These are phyloP conservation scores for Termitomyces heimii DNA, from an alignment of 768 basidiomycete species.

Conservation along the genomic window DNA sequence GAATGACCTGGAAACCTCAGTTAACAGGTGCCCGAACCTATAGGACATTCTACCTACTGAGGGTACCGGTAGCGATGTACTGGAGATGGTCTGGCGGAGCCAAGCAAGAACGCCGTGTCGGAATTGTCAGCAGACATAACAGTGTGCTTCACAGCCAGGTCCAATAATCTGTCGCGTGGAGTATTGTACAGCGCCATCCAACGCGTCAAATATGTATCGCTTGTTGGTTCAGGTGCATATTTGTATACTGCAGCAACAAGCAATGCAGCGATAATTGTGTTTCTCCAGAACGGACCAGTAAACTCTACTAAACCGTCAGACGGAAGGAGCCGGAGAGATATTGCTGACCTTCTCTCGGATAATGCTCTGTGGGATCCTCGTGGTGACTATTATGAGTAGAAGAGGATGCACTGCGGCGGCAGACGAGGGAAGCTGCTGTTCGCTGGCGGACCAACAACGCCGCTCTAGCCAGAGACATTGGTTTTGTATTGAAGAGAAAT, in stretches of 20 bases:
- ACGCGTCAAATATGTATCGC: constrained; percentile 59
- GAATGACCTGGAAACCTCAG: constrained; percentile 35
- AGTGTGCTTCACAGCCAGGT: constrained; percentile 53
- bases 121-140: constrained; percentile 36
- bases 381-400: constrained; percentile 40
- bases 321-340: neutral
- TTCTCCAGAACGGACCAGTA: constrained; percentile 61
- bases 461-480: constrained; percentile 40
- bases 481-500: neutral
- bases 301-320: constrained; percentile 42
- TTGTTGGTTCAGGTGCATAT: constrained; percentile 54
- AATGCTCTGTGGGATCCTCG: constrained; percentile 34
- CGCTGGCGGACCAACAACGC: constrained; percentile 31
- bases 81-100: constrained; percentile 35
- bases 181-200: constrained; percentile 58
- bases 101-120: constrained; percentile 36
- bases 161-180: constrained; percentile 48
- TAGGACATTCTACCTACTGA: constrained; percentile 48
- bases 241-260: constrained; percentile 56
- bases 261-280: constrained; percentile 46
- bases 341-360: constrained; percentile 54
- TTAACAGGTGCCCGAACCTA: neutral
- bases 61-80: constrained; percentile 67
- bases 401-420: constrained; percentile 38
- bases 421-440: constrained; percentile 19